phyloP scores from a whole-genome alignment of 2,329 filamentous ascomycete species.

The Phialophora verrucosa region DNA sequence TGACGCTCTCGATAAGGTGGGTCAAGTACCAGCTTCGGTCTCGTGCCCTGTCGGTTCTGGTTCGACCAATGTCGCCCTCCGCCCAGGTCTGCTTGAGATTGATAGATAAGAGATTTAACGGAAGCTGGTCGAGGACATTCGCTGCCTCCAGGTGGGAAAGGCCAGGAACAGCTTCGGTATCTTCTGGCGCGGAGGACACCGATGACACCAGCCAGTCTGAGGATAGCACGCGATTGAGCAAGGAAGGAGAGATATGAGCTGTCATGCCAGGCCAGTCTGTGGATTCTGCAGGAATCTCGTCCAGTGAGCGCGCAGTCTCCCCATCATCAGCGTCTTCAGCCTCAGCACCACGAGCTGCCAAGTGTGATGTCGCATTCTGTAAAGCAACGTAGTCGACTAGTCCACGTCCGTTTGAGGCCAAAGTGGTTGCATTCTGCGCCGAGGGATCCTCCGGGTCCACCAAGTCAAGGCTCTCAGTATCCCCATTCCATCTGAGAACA shows the following conservation, averaged over 20 bases:
- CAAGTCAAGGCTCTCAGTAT: slow-evolving; percentile 46
- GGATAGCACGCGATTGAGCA: slow-evolving; percentile 34
- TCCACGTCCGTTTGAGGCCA: slow-evolving; percentile 47
- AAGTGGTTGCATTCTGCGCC: slow-evolving; percentile 55
- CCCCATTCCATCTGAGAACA: slow-evolving; percentile 62
- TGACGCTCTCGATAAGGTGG: slow-evolving; percentile 53
- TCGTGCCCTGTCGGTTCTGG: slow-evolving; percentile 66
- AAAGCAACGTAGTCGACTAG: slow-evolving; percentile 37
- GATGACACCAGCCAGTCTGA: slow-evolving; percentile 61
- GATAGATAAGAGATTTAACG: slow-evolving; percentile 61
- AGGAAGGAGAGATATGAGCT: slow-evolving; percentile 52
- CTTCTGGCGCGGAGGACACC: slow-evolving; percentile 61
- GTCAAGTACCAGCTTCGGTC: slow-evolving; percentile 67
- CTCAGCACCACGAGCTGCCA: slow-evolving; percentile 20
- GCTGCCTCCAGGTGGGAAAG: slow-evolving; percentile 44
- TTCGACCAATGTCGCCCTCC: slow-evolving; percentile 64
- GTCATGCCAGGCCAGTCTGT: slow-evolving; percentile 59
- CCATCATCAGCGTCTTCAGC: neutral
- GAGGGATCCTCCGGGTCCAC: slow-evolving; percentile 44
- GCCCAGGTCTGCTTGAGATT: slow-evolving; percentile 68
- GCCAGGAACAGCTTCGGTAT: slow-evolving; percentile 66
- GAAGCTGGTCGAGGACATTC: slow-evolving; percentile 37
- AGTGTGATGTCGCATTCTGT: slow-evolving; percentile 34
- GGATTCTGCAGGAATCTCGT: slow-evolving; percentile 39
- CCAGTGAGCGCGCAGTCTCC: slow-evolving; percentile 37